Evolutionary conservation across 805 yeast species (phyloP), one percentile per base, ranked within the genome.

Genomic region (Saccharomycopsis javanensis): DNA sequence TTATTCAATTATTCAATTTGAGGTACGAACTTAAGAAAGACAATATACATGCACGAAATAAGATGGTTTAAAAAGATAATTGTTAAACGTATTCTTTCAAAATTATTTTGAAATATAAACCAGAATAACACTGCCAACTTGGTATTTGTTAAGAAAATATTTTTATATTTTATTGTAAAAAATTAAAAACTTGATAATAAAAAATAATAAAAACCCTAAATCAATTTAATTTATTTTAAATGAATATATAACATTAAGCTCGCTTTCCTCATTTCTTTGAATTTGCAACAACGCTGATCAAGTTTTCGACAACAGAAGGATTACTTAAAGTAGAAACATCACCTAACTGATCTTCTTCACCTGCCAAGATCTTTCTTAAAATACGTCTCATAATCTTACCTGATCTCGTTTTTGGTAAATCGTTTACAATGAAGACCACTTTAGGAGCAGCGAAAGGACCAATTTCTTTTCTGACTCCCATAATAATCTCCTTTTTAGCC

Each of bases 401-500:
- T 4, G 90, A 84, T 75, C 94, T 82, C 11, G 94, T 86, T 78
- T 86, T 86, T 67, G 94, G 94, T 70, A 86, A 80, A 69, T 86
- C 94, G 65, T 79, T 80, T 55, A 86, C 92, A 56, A 86, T 70
- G 50, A 86, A 75, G 61, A 86, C 83, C 51, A 81, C 70, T 72
- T 86, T 86, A 63, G 94, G 94, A 50, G 92, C 89, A 38, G 94
- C 94, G 72, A 86, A 86, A 57, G 94, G 92, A 33, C 94, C 94
- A 67, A 86, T 86, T 69, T 84, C 89, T 65, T 79, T 81, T 71
- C 94, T 78, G 42, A 86, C 92, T 30, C 85, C 83, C 64, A 85
- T 67, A 50, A 85, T 71, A 67, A 86, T 73, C 64, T 82, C 85
- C 67, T 79, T 82, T 71, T 83, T 83, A 61, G 80, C 75, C 3